Base-by-base conservation (phyloP, 1,284 basidiomycete genomes). In the Sparassis latifolia region DNA sequence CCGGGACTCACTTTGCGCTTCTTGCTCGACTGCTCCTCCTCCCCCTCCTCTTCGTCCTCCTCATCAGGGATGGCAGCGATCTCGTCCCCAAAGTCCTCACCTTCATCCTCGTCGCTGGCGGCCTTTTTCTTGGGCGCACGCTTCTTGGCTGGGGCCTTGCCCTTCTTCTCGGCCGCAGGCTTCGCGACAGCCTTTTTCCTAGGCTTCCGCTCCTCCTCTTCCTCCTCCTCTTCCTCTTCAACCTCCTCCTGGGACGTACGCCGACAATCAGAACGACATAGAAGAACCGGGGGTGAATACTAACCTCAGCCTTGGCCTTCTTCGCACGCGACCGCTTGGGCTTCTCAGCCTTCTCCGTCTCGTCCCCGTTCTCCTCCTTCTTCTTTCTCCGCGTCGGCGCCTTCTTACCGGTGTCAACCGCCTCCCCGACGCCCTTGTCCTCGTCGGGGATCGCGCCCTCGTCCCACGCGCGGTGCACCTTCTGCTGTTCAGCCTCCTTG, bases 361-460 rank as follows among this genome's bases (percentile, higher is more conserved):
- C 66, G 6, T 62, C 68, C 33, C 61, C 68, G 10, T 58, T 66
- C 38, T 57, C 61, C 27, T 64, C 69, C 39, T 67, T 71, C 58
- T 66, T 66, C 51, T 66, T 69, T 12, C 66, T 69, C 43, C 58
- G 60, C 27, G 58, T 42, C 3, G 57, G 53, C 38, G 64, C 65
- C 58, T 68, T 66, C 59, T 66, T 66, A 48, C 50, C 61, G 3
- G 54, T 58, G 5, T 58, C 62, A 30, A 61, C 54, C 12, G 64
- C 51, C 53, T 66, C 65, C 10, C 65, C 65, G 10, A 54, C 48
- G 12, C 65, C 65, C 52, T 63, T 79, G 63, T 92, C 91, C 54
- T 84, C 88, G 5, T 84, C 82, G n/a, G 82, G 87, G 45, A 92
- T 84, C 33, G 81, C 77, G 7, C 84, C 89, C 3, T 74, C 79